These are phyloP conservation scores for Pichia sp. DNA, from an alignment of 1,139 yeast species.

Conservation along the genomic window DNA sequence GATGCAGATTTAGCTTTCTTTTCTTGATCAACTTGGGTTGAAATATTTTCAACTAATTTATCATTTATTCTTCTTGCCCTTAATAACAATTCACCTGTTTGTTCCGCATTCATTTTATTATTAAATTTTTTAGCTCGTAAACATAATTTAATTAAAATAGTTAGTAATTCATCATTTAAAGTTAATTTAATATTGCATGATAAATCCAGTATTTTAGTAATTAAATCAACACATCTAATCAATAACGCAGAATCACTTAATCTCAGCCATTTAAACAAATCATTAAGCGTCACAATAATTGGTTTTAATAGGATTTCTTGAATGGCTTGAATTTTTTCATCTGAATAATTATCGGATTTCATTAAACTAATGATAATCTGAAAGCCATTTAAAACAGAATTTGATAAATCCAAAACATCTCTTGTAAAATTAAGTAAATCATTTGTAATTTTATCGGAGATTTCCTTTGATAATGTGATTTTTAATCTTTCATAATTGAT, in stretches of 20 bases:
- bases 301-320: conserved; percentile 30
- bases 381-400: conserved; percentile 58
- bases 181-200: conserved; percentile 41
- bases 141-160: conserved; percentile 55
- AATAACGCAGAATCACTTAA: conserved; percentile 72
- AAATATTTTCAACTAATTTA: conserved; percentile 46
- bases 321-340: conserved; percentile 7
- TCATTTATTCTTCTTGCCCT: conserved; percentile 52
- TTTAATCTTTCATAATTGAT: conserved; percentile 24
- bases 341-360: conserved; percentile 21
- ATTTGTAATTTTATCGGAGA: conserved; percentile 19
- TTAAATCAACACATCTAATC: conserved; percentile 66
- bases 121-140: conserved; percentile 59
- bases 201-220: conserved; percentile 58
- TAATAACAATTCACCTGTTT: conserved; percentile 48
- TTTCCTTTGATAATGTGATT: conserved; percentile 13
- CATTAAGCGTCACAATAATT: conserved; percentile 46
- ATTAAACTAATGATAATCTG: conserved; percentile 43
- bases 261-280: conserved; percentile 72
- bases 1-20: conserved; percentile 26
- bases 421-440: conserved; percentile 51
- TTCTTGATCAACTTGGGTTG: conserved; percentile 40
- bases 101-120: conserved; percentile 56
- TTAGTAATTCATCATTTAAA: conserved; percentile 46
- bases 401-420: conserved; percentile 77